A percentile compares a stretch with the other conserved stretches of the same genome.
These are phyloP conservation scores for Melaleuca alternifolia DNA, from an alignment of 345 rosid species.

Conservation along the genomic window DNA sequence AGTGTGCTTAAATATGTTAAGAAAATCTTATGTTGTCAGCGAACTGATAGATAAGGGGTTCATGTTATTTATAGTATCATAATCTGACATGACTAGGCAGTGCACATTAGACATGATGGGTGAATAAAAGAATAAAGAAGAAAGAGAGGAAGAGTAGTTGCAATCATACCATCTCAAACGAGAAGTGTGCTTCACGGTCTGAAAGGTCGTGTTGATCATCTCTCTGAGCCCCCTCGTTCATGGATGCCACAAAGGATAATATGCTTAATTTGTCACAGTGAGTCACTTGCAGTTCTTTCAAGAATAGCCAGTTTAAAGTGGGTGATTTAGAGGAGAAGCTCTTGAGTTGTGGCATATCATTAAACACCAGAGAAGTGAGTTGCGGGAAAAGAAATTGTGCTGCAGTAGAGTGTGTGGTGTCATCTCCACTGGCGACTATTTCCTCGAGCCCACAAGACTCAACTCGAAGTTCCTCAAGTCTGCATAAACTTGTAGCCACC, in stretches of 20 bases:
- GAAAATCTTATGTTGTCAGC: background rate
- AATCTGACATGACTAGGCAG: no score
- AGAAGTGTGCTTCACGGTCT: background rate
- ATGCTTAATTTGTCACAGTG: background rate
- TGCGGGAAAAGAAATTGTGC: background rate
- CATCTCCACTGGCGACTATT: background rate
- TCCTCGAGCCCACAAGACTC: rapidly evolving
- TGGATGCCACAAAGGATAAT: background rate
- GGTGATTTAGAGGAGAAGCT: background rate
- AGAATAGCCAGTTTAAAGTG: background rate
- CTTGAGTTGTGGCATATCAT: background rate
- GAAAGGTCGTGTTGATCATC: background rate
- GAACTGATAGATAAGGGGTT: background rate
- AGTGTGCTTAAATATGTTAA: background rate
- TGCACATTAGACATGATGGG: background rate
- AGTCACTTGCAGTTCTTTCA: background rate
- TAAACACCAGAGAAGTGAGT: background rate
- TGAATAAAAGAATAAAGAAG: no score
- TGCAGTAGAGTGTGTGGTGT: background rate
- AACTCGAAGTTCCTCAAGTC: background rate
- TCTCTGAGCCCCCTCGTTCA: background rate
- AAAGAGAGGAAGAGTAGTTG: background rate
- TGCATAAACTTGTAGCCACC: background rate
- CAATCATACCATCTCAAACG: background rate
- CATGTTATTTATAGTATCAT: background rate